Evolutionary conservation across 768 basidiomycete genomes (phyloP), one percentile per base, ranked within the genome.

Genomic region (Amanita molliuscula): DNA sequence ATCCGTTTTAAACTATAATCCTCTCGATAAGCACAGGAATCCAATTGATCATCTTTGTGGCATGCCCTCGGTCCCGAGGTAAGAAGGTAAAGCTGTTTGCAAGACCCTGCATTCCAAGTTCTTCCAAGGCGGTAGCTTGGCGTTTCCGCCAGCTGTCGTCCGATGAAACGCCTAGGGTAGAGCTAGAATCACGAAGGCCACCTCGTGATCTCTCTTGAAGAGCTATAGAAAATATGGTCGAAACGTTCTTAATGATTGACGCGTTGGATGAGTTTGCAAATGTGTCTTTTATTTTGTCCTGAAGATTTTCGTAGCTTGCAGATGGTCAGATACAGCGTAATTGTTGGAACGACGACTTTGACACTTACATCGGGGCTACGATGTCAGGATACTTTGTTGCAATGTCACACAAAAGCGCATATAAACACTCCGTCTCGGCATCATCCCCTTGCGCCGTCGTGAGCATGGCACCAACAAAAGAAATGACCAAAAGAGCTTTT

Each of bases 391-490:
- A 84, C 7, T 70, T 64, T 6, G 67, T 65, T 13, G 81, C 77
- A 11, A 90, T 75, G 37, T 90, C 83, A 26, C 86, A 78, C 26
- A 96, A 71, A 28, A 95, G 62, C 42, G 74, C 73, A 62, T 85
- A 93, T 40, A 94, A 63, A 35, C 93, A 82, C 61, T 89, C 79
- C 2, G 82, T 83, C 65, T 96, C 93, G 1, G 74, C 70, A 55
- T 89, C 87, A 54, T 90, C 87, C 2, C 84, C 81, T 58, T 88
- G 82, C 1, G 87, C 82, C 6, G 78, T 84, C 38, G 70, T 69
- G 11, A 93, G 70, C 64, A 94, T 86, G 1, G 85, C 81, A 2
- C 79, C 79, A 34, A 82, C 70, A 58, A 94, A 85, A 1, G 89
- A 84, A 36, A 81, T 76, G 4, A 81, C 72, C 8, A 94, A 73